A percentile compares a stretch with the other conserved stretches of the same genome.
Evolutionary conservation across 2,329 filamentous ascomycete species (phyloP).

Genomic region (Akanthomyces muscarius): DNA sequence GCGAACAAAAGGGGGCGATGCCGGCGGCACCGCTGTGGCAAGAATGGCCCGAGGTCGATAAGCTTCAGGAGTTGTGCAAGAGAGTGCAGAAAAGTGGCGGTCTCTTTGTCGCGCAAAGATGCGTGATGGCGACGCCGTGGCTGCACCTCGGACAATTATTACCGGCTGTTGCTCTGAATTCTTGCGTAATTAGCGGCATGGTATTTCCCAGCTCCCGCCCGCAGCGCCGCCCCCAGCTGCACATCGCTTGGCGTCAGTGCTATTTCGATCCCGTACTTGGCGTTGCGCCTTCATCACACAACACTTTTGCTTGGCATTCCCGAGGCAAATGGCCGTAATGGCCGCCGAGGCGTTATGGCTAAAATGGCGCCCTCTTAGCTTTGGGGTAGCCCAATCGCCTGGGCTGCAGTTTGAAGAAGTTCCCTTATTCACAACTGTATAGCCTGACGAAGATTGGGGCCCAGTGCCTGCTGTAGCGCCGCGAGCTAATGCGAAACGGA

Average conservation of each 20-base stretch:
- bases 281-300: neutral
- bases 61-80: neutral
- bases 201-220: neutral
- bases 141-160: neutral
- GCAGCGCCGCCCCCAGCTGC: neutral
- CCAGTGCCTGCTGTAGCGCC: neutral
- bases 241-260: neutral
- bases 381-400: neutral
- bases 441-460: neutral
- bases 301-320: slow-evolving; percentile 7
- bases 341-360: neutral
- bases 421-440: neutral
- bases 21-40: neutral
- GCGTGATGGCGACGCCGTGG: neutral
- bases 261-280: slow-evolving; percentile 4
- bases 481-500: neutral
- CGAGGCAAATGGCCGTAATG: neutral
- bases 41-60: neutral
- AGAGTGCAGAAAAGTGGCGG: neutral
- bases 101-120: neutral
- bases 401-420: neutral
- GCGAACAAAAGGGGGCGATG: neutral
- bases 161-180: neutral
- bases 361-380: neutral
- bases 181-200: neutral